Percentiles rank a stretch among this genome's conserved stretches.
Conservation (phyloP, 1,284 basidiomycete genomes). For the Rhodotorula sp. region DNA sequence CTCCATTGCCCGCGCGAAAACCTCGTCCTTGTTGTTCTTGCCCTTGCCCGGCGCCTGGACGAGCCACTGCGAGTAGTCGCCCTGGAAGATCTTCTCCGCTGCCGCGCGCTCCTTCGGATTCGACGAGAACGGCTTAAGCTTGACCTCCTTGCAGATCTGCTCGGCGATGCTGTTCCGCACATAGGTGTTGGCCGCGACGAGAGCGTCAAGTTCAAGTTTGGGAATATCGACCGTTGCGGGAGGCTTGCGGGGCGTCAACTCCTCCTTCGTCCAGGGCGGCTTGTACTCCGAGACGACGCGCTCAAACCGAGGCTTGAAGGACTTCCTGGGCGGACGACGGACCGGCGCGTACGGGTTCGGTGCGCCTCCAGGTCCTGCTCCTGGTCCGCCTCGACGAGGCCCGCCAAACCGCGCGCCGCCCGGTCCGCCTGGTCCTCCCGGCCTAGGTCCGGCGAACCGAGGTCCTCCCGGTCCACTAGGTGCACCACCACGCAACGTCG, state of each 20-base stretch:
- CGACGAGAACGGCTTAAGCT: slow-evolving; percentile 7
- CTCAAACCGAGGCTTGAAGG: not conserved
- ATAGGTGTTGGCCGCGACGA: slow-evolving; percentile 1
- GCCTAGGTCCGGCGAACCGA: not conserved
- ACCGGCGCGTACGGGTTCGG: too few species aligned
- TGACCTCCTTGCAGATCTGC: slow-evolving; percentile 19
- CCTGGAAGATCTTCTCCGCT: not conserved
- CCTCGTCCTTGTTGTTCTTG: slow-evolving; percentile 1
- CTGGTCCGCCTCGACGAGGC: too few species aligned
- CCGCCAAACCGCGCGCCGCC: too few species aligned
- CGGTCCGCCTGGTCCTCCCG: not conserved
- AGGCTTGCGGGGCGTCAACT: slow-evolving; percentile 14
- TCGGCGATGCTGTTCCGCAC: slow-evolving; percentile 1
- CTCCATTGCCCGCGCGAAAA: slow-evolving; percentile 14
- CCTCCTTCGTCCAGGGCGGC: slow-evolving; percentile 4
- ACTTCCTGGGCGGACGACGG: not conserved
- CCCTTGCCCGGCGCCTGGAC: not conserved
- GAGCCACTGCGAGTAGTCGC: not conserved
- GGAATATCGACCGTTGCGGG: slow-evolving; percentile 1
- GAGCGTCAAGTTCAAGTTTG: not conserved
- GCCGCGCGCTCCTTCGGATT: slow-evolving; percentile 5
- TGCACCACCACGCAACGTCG: not conserved
- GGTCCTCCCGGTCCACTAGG: not conserved
- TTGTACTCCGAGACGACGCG: not conserved
- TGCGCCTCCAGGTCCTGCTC: too few species aligned